These are phyloP conservation scores for Gossypium stocksii DNA, from an alignment of 345 rosid genomes.

Conservation along the genomic window DNA sequence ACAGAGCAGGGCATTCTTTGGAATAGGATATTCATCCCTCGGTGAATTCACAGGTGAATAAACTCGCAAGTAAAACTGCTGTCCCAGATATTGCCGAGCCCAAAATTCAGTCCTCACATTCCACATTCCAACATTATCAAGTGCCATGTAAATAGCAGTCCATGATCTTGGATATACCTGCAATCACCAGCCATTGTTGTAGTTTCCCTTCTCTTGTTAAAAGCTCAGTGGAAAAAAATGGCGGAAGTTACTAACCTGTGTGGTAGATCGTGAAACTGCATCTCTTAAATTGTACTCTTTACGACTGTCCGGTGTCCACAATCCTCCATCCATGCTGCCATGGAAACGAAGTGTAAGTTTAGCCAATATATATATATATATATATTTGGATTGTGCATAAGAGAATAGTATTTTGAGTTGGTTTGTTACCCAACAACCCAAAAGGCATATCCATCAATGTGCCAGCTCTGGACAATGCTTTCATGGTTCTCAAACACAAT, in stretches of 20 bases:
- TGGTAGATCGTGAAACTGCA: conserved; percentile 69
- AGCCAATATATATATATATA: no score
- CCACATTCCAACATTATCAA: conserved; percentile 98
- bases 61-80: conserved; percentile 78
- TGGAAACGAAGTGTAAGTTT: not conserved
- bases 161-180: conserved; percentile 94
- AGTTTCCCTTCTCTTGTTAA: not conserved
- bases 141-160: conserved; percentile 79
- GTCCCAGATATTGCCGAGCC: conserved; percentile 93
- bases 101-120: conserved; percentile 77
- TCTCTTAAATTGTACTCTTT: conserved; percentile 68
- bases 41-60: conserved; percentile 44
- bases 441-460: conserved; percentile 70
- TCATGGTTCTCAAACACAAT: conserved; percentile 77
- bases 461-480: conserved; percentile 73
- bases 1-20: conserved; percentile 72
- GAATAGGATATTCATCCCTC: conserved; percentile 71
- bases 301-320: conserved; percentile 60
- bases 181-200: not conserved
- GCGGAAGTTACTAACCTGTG: conserved; percentile 34
- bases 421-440: conserved; percentile 85
- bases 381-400: not conserved
- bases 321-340: conserved; percentile 73
- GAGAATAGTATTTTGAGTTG: not conserved
- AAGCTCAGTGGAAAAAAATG: not conserved